Evolutionary conservation across 106 monocot species (phyloP), one percentile per base, ranked within the genome.

Genomic region (Posidonia australis): DNA sequence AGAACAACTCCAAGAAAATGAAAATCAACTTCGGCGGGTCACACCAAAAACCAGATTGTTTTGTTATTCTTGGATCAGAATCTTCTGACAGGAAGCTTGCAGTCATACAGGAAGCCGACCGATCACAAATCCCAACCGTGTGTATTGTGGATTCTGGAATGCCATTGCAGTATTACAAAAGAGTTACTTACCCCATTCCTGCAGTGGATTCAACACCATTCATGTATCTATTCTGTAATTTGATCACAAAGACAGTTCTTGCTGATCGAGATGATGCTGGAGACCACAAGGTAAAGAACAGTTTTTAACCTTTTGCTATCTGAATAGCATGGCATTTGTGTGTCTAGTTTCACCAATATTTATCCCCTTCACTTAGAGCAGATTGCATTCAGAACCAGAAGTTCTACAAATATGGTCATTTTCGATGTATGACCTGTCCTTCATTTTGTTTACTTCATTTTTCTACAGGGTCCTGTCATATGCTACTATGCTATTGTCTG

Each of bases 21-120:
- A 49, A 44, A 26, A 51, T 66, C 27, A 66, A 49, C 51, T 28
- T 51, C 9, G 66, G 51, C 1, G 66, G 66, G 28, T 30, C 45
- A 13, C 64, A 64, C 16, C 64, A 64, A 42, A 66, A 66, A 20
- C 66, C 66, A 7, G 66, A 66, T 44, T 66, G 66, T 31, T 66
- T 25, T 66, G 66, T 66, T 7, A 51, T 66, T 31, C 28, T 66
- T 11, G 66, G 66, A 14, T 51, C 51, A 3, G 66, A 49, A 19
- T 66, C 66, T 4, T 51, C 51, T 17, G 66, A 66, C 17, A 66
- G 66, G 66, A 51, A 51, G 10, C 48, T 51, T n/a, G 66, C 66
- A 1, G 66, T 66, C 29, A 51, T 66, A 29, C 49, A 66, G 25
- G 66, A 66, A 43, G 66, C 66, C 4, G 47, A 51, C 13, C 13